phyloP scores from a whole-genome alignment of 73 alveolate species.

The Stentor roeselii region DNA sequence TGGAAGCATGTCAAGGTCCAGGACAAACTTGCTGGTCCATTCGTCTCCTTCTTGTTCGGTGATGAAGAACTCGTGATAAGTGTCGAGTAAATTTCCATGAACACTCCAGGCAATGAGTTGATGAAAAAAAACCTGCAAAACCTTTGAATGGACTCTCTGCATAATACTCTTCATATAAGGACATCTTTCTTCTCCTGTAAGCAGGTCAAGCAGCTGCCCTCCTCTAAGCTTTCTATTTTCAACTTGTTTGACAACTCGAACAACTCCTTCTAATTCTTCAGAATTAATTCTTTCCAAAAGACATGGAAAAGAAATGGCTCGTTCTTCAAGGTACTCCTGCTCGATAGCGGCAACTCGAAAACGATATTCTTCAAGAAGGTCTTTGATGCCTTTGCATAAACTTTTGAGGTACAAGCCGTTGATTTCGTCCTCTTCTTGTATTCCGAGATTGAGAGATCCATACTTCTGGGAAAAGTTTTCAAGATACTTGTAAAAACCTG shows the following conservation, averaged over 20 bases:
- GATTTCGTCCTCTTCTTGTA: slow-evolving; percentile 17
- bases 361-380: slow-evolving; percentile 44
- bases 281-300: slow-evolving; percentile 32
- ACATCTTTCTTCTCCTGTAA: slow-evolving; percentile 34
- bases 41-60: slow-evolving; percentile 31
- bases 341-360: slow-evolving; percentile 52
- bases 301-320: slow-evolving; percentile 46
- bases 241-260: slow-evolving; percentile 35
- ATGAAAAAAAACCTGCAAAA: slow-evolving; percentile 57
- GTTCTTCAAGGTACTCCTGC: slow-evolving; percentile 54
- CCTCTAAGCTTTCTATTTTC: slow-evolving; percentile 51
- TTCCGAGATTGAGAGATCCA: slow-evolving; percentile 1
- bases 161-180: slow-evolving; percentile 56
- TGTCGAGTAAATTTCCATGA: slow-evolving; percentile 58
- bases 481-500: slow-evolving; percentile 42
- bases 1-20: slow-evolving; percentile 61
- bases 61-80: slow-evolving; percentile 60
- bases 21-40: slow-evolving; percentile 56
- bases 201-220: slow-evolving; percentile 56
- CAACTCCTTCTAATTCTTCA: slow-evolving; percentile 52
- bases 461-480: slow-evolving; percentile 22
- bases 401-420: slow-evolving; percentile 59
- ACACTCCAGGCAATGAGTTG: slow-evolving; percentile 60
- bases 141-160: slow-evolving; percentile 42
- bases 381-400: slow-evolving; percentile 60